Percentiles rank a stretch among this genome's conserved stretches.
These are phyloP conservation scores for Diaporthe humulicola DNA, from an alignment of 2,329 filamentous ascomycete species.

Conservation along the genomic window DNA sequence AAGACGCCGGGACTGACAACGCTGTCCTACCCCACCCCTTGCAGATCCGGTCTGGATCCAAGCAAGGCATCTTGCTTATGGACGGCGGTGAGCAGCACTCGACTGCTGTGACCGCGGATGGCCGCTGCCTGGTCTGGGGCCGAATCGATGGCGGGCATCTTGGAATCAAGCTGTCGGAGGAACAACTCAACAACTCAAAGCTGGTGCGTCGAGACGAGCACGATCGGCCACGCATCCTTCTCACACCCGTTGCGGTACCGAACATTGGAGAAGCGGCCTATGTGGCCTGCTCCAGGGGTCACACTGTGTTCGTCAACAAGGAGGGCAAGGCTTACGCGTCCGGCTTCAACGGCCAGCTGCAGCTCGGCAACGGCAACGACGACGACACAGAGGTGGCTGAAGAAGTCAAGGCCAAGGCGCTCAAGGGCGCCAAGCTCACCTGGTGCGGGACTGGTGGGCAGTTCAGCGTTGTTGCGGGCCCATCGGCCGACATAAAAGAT, in stretches of 20 bases:
- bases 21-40: constrained; percentile 69
- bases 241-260: constrained; percentile 67
- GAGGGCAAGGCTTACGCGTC: constrained; percentile 73
- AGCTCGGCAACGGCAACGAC: constrained; percentile 74
- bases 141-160: constrained; percentile 53
- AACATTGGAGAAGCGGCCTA: constrained; percentile 60
- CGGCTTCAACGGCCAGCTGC: constrained; percentile 77
- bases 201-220: constrained; percentile 68
- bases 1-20: constrained; percentile 67
- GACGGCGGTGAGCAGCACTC: constrained; percentile 75
- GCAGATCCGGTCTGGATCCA: constrained; percentile 64
- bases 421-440: constrained; percentile 61
- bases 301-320: constrained; percentile 72
- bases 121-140: constrained; percentile 55
- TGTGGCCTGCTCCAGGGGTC: constrained; percentile 71
- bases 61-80: constrained; percentile 65
- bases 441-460: constrained; percentile 76
- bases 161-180: constrained; percentile 61
- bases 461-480: constrained; percentile 52
- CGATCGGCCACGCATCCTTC: constrained; percentile 71
- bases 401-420: constrained; percentile 66
- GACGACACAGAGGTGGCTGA: constrained; percentile 74
- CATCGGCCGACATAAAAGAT: constrained; percentile 21
- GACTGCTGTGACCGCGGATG: constrained; percentile 52
- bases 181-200: constrained; percentile 59